phyloP scores from a whole-genome alignment of 495 filamentous ascomycete species.

The Lophiotrema nucula region DNA sequence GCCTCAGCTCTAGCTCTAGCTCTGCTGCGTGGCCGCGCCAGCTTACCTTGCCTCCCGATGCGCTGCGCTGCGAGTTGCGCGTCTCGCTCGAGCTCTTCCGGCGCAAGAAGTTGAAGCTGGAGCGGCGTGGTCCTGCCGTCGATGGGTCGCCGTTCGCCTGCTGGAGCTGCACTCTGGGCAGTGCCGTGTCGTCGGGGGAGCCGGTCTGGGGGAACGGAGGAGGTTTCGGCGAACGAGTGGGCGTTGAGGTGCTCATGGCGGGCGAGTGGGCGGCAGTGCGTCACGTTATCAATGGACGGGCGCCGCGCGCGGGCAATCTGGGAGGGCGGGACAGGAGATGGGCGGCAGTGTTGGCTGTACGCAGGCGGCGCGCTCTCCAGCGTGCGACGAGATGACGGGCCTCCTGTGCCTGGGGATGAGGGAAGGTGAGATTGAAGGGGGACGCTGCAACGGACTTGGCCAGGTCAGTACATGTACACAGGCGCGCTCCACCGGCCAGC shows the following conservation, averaged over 20 bases:
- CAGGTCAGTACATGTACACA: not conserved
- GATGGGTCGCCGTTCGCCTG: conserved; percentile 26
- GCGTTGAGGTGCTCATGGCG: conserved; percentile 22
- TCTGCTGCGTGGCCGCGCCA: too few relatives aligned
- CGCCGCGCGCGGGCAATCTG: conserved; percentile 26
- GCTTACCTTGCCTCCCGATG: conserved; percentile 60
- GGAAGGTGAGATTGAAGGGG: conserved; percentile 27
- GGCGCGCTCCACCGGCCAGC: not conserved
- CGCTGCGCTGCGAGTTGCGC: conserved; percentile 26
- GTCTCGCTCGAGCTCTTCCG: conserved; percentile 35
- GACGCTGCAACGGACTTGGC: conserved; percentile 1
- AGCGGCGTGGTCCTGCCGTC: conserved; percentile 20
- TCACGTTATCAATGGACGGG: conserved; percentile 23
- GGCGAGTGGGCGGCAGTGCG: conserved; percentile 5
- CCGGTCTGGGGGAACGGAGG: conserved; percentile 11
- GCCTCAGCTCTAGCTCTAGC: too few relatives aligned
- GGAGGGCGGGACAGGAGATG: conserved; percentile 1
- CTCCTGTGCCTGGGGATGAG: not conserved
- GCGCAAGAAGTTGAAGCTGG: conserved; percentile 39
- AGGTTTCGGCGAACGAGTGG: conserved; percentile 14
- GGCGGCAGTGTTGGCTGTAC: not conserved
- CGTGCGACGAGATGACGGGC: not conserved
- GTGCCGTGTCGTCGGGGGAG: conserved; percentile 30
- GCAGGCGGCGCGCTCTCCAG: conserved; percentile 2
- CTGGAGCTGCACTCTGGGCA: conserved; percentile 16